Evolutionary conservation across 2,329 filamentous ascomycete species (phyloP).

Genomic region (Thielaviopsis musarum): DNA sequence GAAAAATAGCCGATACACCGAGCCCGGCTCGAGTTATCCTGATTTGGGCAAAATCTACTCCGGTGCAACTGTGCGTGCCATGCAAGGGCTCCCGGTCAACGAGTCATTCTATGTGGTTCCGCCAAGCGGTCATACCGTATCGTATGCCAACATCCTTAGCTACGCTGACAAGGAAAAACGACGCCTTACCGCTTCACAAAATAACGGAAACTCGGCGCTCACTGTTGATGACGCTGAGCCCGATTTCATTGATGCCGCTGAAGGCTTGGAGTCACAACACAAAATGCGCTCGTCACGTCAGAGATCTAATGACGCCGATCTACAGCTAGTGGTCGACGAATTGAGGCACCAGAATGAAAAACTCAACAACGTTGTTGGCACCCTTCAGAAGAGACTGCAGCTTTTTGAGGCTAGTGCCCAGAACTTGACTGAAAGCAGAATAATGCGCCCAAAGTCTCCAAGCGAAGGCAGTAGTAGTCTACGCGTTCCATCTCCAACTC

Average conservation of each 20-base stretch:
- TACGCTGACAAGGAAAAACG: constrained; percentile 51
- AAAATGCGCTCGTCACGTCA: constrained; percentile 24
- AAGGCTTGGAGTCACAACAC: constrained; percentile 36
- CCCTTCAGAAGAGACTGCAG: constrained; percentile 71
- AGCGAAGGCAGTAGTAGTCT: constrained; percentile 2
- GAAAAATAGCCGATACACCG: not conserved
- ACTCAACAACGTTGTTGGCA: constrained; percentile 71
- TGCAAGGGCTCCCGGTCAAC: constrained; percentile 51
- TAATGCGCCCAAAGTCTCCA: constrained; percentile 42
- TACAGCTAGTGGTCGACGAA: constrained; percentile 52
- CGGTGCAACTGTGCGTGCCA: constrained; percentile 62
- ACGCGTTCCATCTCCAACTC: constrained; percentile 11
- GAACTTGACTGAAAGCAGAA: constrained; percentile 70
- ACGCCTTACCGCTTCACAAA: constrained; percentile 34
- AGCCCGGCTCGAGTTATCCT: constrained; percentile 31
- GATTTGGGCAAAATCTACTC: constrained; percentile 77
- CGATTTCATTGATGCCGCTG: constrained; percentile 77
- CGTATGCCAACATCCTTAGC: constrained; percentile 77
- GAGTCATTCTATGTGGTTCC: constrained; percentile 93
- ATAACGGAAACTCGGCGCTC: constrained; percentile 26
- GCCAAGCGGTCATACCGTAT: constrained; percentile 75
- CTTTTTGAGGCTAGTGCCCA: constrained; percentile 89
- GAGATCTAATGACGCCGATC: constrained; percentile 34
- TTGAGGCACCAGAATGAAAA: constrained; percentile 75
- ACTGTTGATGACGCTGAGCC: constrained; percentile 50